These are phyloP conservation scores for Parachlorella kessleri DNA, from an alignment of 139 green algal genomes.

Conservation along the genomic window DNA sequence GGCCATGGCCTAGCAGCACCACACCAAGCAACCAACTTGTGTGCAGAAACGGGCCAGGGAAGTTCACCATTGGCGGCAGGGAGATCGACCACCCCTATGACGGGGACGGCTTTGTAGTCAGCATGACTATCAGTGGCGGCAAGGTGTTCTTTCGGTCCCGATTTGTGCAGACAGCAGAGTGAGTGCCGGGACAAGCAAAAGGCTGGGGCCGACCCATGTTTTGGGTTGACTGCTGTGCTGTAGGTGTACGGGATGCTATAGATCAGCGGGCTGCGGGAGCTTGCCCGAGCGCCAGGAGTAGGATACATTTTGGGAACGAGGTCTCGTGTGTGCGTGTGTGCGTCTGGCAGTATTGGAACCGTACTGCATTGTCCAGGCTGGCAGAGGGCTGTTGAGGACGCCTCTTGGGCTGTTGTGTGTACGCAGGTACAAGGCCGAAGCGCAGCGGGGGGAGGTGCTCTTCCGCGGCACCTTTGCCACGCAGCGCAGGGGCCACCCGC, in stretches of 20 bases:
- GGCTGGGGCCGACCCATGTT: background rate
- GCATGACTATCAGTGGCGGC: slow-evolving; percentile 41
- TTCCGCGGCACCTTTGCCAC: slow-evolving; percentile 62
- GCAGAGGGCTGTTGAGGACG: background rate
- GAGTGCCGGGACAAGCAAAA: slow-evolving; percentile 7
- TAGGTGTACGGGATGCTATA: no score
- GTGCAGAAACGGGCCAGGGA: slow-evolving; percentile 54
- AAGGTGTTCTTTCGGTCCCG: slow-evolving; percentile 46
- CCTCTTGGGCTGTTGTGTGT: background rate
- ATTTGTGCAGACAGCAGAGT: slow-evolving; percentile 60
- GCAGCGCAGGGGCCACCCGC: slow-evolving; percentile 28
- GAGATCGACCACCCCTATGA: slow-evolving; percentile 54
- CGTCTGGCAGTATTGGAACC: no score
- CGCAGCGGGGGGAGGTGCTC: slow-evolving; percentile 21
- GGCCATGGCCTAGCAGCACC: no score
- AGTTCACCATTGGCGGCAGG: slow-evolving; percentile 24
- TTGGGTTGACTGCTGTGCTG: no score
- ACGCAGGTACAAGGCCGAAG: slow-evolving; percentile 36
- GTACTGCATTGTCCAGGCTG: no score
- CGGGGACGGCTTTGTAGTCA: slow-evolving; percentile 50
- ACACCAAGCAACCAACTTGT: no score
- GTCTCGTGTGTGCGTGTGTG: no score
- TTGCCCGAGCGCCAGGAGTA: no score
- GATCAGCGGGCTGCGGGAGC: no score
- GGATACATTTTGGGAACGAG: no score